Evolutionary conservation across 2,329 filamentous ascomycete genomes (phyloP), one percentile per base, ranked within the genome.

Genomic region (Talaromyces sp.): DNA sequence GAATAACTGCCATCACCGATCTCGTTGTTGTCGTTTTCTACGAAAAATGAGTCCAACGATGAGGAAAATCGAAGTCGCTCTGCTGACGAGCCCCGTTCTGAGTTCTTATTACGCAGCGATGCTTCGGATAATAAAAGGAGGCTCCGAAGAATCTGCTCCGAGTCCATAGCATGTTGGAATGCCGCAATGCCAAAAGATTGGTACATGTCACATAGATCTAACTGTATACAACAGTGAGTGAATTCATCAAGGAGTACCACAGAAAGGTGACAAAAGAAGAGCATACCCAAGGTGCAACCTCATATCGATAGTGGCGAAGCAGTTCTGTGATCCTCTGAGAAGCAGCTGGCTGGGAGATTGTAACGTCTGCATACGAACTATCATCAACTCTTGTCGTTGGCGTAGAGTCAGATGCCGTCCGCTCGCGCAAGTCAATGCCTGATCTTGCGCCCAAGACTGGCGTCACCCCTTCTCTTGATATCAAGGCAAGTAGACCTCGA

Each of bases 251-350:
- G 6, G 11, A 39, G 0, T 23, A n/a, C 7, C 5, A 8, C 7
- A 23, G 23, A 12, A 0, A 42, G 11, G 1, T 31, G 5, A 5
- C n/a, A n/a, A 18, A 16, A 28, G n/a, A 28, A 69, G 18, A 23
- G 21, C 74, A 59, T 69, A 81, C 79, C 79, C 79, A 81, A 21
- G 78, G 76, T 5, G 79, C 78, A 35, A 81, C 72, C 44, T 79
- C 73, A 58, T 81, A 81, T 50, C 77, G 71, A 60, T 79, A 81
- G 60, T 80, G 72, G n/a, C 77, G 73, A 12, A 81, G 61, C 18
- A 52, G 48, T 23, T 21, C 48, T 6, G 48, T 52, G 12, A 25
- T 33, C 18, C 25, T 18, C 33, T 33, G 6, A 33, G 9, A 18
- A 46, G 42, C 21, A 46, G 21, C 18, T 18, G 42, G 11, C 18